Conservation (phyloP, 2,329 filamentous ascomycete species). For the Aspergillus transmontanensis region DNA sequence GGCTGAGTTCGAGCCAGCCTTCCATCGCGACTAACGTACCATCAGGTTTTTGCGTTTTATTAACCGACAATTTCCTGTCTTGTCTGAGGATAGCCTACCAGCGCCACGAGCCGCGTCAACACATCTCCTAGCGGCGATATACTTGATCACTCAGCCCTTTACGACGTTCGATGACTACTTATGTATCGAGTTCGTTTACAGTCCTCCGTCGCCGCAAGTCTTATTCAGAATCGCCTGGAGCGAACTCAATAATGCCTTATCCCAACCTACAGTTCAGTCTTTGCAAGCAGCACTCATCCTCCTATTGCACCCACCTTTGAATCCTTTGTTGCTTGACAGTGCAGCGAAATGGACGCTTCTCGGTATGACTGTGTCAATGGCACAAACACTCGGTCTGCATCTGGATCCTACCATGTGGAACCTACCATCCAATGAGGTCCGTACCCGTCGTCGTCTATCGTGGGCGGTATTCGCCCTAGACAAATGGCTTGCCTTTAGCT, state of each 20-base stretch:
- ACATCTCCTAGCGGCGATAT: slow-evolving; percentile 3
- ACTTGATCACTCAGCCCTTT: slow-evolving; percentile 3
- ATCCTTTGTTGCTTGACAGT: not conserved
- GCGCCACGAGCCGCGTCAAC: not conserved
- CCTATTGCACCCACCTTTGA: not conserved
- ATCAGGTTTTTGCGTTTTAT: not conserved
- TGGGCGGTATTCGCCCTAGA: slow-evolving; percentile 4
- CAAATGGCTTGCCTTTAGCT: slow-evolving; percentile 8
- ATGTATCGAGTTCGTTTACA: slow-evolving; percentile 7
- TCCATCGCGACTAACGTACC: not conserved
- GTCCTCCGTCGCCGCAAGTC: not conserved
- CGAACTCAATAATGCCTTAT: not conserved
- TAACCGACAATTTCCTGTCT: not conserved
- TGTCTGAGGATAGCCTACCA: not conserved
- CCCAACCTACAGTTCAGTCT: not conserved
- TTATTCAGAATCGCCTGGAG: slow-evolving; percentile 1
- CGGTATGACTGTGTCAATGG: not conserved
- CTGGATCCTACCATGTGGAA: not conserved
- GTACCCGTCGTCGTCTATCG: not conserved
- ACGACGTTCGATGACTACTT: slow-evolving; percentile 6
- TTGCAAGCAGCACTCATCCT: slow-evolving; percentile 3
- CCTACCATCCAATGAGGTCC: not conserved
- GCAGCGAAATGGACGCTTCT: not conserved
- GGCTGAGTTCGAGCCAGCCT: not conserved
- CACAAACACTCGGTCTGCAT: not conserved